Base-by-base conservation (phyloP, 2,329 filamentous ascomycete genomes). In the Oidium heveae region DNA sequence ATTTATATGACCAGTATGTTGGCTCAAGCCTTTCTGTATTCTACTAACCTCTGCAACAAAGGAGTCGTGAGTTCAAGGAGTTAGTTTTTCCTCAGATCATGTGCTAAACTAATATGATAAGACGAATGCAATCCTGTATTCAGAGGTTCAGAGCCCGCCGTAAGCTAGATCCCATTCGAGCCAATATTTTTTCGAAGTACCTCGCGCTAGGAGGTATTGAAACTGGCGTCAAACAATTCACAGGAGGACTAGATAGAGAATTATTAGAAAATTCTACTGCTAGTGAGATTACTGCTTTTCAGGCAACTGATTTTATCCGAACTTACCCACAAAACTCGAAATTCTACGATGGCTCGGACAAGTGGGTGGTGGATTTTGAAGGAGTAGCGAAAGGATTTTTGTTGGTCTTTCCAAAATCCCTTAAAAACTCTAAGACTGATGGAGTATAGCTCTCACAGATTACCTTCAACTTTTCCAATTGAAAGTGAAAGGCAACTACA, bases 81-180 rank as follows among this genome's bases (percentile, higher is more conserved):
- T 82, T 69, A 58, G 51, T 44, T 10, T 49, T 18, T 46, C 33
- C 33, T 39, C 28, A 16, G 37, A 36, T 34, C 41, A 20, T 36
- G 54, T 10, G 20, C 39, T 37, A 15, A 39, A 46, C 60, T 63
- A 55, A 63, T 37, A 4, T 47, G 16, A 20, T 10, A 39, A 63
- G 82, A 55, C 86, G 91, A 50, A 86, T 96, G 43, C 82, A 95
- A 63, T 75, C 80, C 28, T 91, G 86, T 50, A 83, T 96, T 55
- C 80, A 87, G 59, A 82, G 86, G 15, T 98, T 82, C 68, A 79
- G 83, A 58, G 73, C 76, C 37, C 83, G 80, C 50, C 82, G 88
- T 34, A 87, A 84, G 59, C 75, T 94, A 56, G 76, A 83, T 56
- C 66, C 71, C 13, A 71, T 77, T 4, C 78, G 79, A 24, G 66